Evolutionary conservation across 148 eudicot species (phyloP).

Genomic region (Bassia scoparia): DNA sequence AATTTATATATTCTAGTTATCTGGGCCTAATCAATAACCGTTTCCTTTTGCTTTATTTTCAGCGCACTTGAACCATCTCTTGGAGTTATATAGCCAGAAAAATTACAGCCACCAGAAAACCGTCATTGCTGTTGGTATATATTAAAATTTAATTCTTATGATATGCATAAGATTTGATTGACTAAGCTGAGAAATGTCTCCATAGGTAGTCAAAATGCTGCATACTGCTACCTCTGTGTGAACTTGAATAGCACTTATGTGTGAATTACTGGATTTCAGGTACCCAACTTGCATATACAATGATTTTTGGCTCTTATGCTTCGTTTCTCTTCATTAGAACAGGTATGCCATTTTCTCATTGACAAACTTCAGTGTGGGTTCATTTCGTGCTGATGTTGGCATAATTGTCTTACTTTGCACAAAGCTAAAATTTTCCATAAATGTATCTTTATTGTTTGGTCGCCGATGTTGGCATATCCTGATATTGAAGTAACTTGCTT

Average conservation of each 20-base stretch:
- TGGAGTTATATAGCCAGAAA: constrained; percentile 55
- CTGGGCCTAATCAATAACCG: not conserved
- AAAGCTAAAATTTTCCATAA: not conserved
- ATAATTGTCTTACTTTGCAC: not conserved
- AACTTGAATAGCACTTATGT: constrained; percentile 8
- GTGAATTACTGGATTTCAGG: constrained; percentile 43
- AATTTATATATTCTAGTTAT: not conserved
- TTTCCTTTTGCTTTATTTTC: constrained; percentile 17
- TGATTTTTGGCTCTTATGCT: constrained; percentile 84
- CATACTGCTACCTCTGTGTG: not conserved
- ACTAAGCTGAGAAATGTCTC: not conserved
- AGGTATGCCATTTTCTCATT: constrained; percentile 39
- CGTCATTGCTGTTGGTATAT: constrained; percentile 56
- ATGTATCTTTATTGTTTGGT: not conserved
- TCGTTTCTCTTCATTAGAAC: constrained; percentile 78
- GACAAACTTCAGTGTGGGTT: not conserved
- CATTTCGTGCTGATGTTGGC: not conserved
- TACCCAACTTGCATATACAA: constrained; percentile 85
- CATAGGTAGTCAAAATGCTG: not conserved
- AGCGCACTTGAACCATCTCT: constrained; percentile 89
- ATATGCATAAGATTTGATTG: not conserved
- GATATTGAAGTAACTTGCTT: too few relatives aligned
- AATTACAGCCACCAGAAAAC: constrained; percentile 50
- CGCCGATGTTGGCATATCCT: too few relatives aligned
- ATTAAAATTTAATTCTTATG: constrained; percentile 1